Conservation (phyloP, 2,329 filamentous ascomycete species). For the Phialemoniopsis sp. region DNA sequence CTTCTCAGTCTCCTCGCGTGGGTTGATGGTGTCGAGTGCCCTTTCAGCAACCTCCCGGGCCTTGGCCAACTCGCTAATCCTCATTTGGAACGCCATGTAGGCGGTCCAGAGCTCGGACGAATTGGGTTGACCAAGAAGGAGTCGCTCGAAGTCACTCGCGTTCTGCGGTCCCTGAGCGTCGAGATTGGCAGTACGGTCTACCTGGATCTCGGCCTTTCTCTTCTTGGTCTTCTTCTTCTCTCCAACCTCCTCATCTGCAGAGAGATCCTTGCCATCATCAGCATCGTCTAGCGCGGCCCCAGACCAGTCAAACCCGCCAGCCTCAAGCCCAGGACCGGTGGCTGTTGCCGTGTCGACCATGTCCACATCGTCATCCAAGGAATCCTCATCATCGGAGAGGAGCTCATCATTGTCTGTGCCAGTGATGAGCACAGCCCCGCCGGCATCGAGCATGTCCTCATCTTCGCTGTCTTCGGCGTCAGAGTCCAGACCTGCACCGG, state of each 20-base stretch:
- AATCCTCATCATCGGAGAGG: constrained; percentile 16
- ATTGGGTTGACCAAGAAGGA: constrained; percentile 87
- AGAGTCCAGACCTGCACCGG: constrained; percentile 33
- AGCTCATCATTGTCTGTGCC: constrained; percentile 29
- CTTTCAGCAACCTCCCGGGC: constrained; percentile 87
- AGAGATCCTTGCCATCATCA: constrained; percentile 38
- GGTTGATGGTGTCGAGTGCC: constrained; percentile 85
- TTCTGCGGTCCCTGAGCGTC: constrained; percentile 86
- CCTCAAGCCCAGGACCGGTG: constrained; percentile 54
- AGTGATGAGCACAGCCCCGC: constrained; percentile 28
- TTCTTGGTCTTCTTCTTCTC: constrained; percentile 67
- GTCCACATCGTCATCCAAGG: constrained; percentile 33
- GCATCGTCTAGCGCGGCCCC: constrained; percentile 60
- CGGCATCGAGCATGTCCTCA: constrained; percentile 33
- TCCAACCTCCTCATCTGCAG: constrained; percentile 25
- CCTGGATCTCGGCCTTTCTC: constrained; percentile 71
- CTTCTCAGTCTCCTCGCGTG: constrained; percentile 87
- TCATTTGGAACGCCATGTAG: constrained; percentile 98
- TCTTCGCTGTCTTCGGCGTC: constrained; percentile 23
- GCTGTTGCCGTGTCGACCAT: constrained; percentile 31
- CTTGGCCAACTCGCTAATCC: constrained; percentile 83
- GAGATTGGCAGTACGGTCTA: constrained; percentile 89
- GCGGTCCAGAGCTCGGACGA: constrained; percentile 92
- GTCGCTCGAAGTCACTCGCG: constrained; percentile 86
- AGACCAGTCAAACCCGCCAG: constrained; percentile 84